Conservation (phyloP, 2,329 filamentous ascomycete species). For the Cordyceps cateniannulata region DNA sequence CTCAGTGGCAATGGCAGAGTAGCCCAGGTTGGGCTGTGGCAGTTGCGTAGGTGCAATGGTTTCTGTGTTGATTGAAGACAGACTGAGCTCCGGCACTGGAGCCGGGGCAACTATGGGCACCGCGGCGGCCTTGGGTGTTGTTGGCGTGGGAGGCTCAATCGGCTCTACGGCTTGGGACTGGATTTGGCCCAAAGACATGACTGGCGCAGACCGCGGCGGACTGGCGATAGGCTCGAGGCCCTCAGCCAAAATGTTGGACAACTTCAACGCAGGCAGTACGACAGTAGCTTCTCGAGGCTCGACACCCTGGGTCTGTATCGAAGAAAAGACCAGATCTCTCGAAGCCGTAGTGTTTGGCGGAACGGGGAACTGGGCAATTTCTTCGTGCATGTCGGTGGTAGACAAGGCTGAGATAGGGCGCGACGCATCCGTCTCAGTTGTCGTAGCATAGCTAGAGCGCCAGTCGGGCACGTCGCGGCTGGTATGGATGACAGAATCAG, state of each 20-base stretch:
- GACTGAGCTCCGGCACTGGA: constrained; percentile 19
- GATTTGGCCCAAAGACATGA: constrained; percentile 22
- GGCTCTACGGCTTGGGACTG: constrained; percentile 26
- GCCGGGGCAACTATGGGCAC: constrained; percentile 11
- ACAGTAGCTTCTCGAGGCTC: constrained; percentile 29
- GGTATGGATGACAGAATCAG: constrained; percentile 34
- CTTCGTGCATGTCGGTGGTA: constrained; percentile 49
- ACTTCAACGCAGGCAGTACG: constrained; percentile 20
- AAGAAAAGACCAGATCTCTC: constrained; percentile 36
- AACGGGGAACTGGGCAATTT: constrained; percentile 47
- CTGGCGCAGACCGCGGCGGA: constrained; percentile 18
- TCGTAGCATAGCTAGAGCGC: constrained; percentile 19
- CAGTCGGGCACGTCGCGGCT: constrained; percentile 21
- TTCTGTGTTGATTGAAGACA: constrained; percentile 25
- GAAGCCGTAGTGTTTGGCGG: constrained; percentile 39
- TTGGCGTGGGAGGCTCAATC: constrained; percentile 16
- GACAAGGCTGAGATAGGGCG: constrained; percentile 42
- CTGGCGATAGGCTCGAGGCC: constrained; percentile 25
- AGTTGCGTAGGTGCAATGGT: constrained; percentile 21
- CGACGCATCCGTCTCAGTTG: constrained; percentile 22
- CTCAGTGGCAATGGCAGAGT: constrained; percentile 4
- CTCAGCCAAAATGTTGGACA: constrained; percentile 22
- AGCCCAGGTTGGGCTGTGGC: constrained; percentile 23
- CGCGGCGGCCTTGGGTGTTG: constrained; percentile 13
- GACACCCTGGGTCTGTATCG: constrained; percentile 37